phyloP scores from a whole-genome alignment of 352 stramenopile genomes.

The Pseudoperonospora humuli region DNA sequence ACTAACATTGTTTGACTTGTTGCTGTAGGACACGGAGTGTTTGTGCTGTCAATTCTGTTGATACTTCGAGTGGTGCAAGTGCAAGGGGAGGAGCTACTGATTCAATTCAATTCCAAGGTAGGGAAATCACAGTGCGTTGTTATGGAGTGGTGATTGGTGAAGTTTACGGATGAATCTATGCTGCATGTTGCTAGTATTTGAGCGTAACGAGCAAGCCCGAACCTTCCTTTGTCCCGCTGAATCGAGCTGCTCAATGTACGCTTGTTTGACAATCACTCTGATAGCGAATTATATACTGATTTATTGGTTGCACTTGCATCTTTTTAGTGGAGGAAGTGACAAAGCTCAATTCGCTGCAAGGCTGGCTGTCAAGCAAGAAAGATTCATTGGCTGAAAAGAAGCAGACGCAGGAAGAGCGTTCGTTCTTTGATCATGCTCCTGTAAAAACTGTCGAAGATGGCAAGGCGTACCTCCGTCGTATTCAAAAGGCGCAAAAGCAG shows the following conservation, averaged over 20 bases:
- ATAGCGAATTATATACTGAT: background rate
- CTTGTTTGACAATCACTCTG: background rate
- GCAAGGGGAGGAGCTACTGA: conserved; percentile 48
- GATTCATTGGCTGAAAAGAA: conserved; percentile 6
- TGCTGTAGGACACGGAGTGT: conserved; percentile 34
- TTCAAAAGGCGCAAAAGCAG: conserved; percentile 47
- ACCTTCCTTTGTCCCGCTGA: conserved; percentile 12
- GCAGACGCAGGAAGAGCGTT: conserved; percentile 27
- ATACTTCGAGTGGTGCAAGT: conserved; percentile 60
- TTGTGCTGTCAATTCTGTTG: conserved; percentile 47
- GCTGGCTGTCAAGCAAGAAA: conserved; percentile 40
- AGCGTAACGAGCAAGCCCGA: conserved; percentile 15
- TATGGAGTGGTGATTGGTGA: background rate
- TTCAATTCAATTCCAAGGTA: conserved; percentile 54
- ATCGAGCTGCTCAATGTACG: conserved; percentile 34
- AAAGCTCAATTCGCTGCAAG: conserved; percentile 45
- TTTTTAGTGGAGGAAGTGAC: conserved; percentile 54
- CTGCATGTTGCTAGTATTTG: conserved; percentile 28
- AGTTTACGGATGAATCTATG: conserved; percentile 1
- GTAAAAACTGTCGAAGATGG: conserved; percentile 68
- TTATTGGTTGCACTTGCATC: background rate
- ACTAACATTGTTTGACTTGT: background rate
- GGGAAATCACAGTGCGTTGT: too few species aligned
- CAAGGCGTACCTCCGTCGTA: conserved; percentile 58
- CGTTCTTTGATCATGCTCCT: conserved; percentile 61